A percentile compares a stretch with the other conserved stretches of the same genome.
Evolutionary conservation across 2,329 filamentous ascomycete genomes (phyloP).

Genomic region (Xylaria sp.): DNA sequence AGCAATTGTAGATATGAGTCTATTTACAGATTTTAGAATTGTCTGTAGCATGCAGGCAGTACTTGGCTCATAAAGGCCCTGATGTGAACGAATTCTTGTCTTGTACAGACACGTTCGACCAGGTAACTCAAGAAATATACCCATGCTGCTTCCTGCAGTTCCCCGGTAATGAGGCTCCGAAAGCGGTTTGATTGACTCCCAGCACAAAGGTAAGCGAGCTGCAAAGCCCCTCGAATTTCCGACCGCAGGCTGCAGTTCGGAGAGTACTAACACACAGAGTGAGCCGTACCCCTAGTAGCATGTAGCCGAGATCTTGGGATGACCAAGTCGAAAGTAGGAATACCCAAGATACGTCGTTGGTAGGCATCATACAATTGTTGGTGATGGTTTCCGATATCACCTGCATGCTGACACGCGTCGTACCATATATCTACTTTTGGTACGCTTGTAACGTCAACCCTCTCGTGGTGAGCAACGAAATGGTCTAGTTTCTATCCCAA

Average conservation of each 20-base stretch:
- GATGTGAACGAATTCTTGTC: not conserved
- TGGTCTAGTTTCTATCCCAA: slow-evolving; percentile 7
- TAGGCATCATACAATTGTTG: not conserved
- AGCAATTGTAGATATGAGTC: not conserved
- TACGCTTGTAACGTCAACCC: slow-evolving; percentile 7
- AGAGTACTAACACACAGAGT: slow-evolving; percentile 1
- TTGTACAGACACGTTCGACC: not conserved
- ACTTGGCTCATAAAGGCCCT: not conserved
- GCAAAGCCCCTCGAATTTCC: slow-evolving; percentile 34
- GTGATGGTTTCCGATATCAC: slow-evolving; percentile 26
- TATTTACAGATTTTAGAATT: not conserved
- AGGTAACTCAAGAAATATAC: not conserved
- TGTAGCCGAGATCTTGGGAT: slow-evolving; percentile 2
- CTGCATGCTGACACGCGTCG: slow-evolving; percentile 30
- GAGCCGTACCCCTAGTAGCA: slow-evolving; percentile 7
- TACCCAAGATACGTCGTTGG: not conserved
- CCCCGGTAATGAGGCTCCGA: slow-evolving; percentile 21
- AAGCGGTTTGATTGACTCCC: slow-evolving; percentile 29
- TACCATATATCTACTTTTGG: slow-evolving; percentile 1
- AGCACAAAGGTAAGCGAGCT: slow-evolving; percentile 32
- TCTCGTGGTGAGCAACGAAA: slow-evolving; percentile 9
- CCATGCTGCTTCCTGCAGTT: slow-evolving; percentile 11
- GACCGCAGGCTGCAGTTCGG: slow-evolving; percentile 24
- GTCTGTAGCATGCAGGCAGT: not conserved
- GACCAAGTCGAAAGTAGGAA: slow-evolving; percentile 11